A percentile compares a stretch with the other conserved stretches of the same genome.
phyloP scores from a whole-genome alignment of 768 basidiomycete genomes.

The Pleurotus salmoneostramineus region DNA sequence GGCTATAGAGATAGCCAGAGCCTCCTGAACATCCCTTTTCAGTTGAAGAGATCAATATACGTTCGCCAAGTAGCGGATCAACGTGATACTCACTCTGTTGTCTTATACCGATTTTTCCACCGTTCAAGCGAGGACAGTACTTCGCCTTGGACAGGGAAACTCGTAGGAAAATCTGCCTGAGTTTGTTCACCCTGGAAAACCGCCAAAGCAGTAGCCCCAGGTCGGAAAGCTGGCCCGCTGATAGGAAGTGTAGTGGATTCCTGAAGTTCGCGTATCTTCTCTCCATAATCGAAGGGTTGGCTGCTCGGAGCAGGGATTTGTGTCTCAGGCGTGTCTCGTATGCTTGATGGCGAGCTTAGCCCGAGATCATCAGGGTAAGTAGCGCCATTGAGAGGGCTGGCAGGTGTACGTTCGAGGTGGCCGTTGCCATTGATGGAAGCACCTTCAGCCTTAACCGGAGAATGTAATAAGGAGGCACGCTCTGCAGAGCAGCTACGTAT shows the following conservation, averaged over 20 bases:
- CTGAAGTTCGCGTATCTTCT: background rate
- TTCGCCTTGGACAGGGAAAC: background rate
- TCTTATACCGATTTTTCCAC: background rate
- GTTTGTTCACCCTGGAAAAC: background rate
- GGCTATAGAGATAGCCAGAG: background rate
- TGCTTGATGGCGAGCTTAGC: no score
- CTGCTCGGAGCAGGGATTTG: no score
- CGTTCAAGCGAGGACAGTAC: background rate
- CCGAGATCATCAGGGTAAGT: no score
- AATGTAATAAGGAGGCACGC: no score
- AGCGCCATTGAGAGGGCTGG: no score
- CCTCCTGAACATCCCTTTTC: background rate
- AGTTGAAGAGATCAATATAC: background rate
- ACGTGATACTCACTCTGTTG: background rate
- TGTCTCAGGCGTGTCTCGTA: no score
- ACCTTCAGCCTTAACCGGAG: no score
- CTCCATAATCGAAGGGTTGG: no score
- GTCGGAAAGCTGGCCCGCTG: background rate
- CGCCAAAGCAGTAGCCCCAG: background rate
- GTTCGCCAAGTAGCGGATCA: background rate
- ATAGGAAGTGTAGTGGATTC: background rate
- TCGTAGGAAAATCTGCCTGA: background rate
- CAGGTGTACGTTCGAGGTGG: no score
- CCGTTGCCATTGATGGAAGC: no score
- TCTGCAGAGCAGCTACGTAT: no score